A percentile compares a stretch with the other conserved stretches of the same genome.
Conservation (phyloP, 345 rosid genomes). For the Eucalyptus microcorys region DNA sequence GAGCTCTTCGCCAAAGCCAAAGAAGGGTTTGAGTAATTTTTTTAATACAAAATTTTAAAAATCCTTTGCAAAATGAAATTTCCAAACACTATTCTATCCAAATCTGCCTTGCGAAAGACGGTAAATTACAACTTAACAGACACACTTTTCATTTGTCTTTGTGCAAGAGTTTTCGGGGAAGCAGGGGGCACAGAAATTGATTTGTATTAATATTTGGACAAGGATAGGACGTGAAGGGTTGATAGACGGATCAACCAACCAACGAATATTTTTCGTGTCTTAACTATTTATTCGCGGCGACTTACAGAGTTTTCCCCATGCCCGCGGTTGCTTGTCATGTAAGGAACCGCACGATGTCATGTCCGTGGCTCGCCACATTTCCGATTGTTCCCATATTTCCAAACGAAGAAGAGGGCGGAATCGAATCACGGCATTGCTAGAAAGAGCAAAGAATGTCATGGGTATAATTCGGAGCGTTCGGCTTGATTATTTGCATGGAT, state of each 20-base stretch:
- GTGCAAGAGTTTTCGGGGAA: not conserved
- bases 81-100: not conserved
- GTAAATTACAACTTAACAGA: not conserved
- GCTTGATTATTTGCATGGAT: not conserved
- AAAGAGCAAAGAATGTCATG: not conserved
- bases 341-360: not conserved
- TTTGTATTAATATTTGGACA: not conserved
- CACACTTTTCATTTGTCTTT: not conserved
- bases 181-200: not conserved
- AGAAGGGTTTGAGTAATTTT: not conserved
- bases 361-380: not conserved
- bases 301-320: not conserved
- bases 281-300: not conserved
- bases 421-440: not conserved
- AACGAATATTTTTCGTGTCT: not conserved
- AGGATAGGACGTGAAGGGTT: not conserved
- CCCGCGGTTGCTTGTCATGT: not conserved
- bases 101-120: not conserved
- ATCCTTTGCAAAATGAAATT: not conserved
- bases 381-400: not conserved
- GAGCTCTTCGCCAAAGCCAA: fast-evolving
- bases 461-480: too few relatives aligned
- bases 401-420: not conserved
- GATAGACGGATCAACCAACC: not conserved
- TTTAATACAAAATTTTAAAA: too few relatives aligned